Evolutionary conservation across 129 eudicot species (phyloP), one percentile per base, ranked within the genome.

Genomic region (Escallonia rubra): DNA sequence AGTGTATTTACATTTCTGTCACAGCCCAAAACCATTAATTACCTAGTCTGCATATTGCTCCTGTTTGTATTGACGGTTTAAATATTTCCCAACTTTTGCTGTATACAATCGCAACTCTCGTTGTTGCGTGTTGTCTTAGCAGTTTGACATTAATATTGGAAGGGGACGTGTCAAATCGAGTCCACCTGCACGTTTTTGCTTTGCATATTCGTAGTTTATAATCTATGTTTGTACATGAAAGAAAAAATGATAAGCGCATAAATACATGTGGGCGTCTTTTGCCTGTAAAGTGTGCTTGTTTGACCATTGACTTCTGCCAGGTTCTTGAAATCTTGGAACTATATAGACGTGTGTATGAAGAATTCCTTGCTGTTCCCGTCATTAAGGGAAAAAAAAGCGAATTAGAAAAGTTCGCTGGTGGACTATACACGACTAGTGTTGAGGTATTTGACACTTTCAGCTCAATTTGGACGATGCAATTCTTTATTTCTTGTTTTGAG

Each of bases 331-430:
- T 87, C 58, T 75, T 91, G 81, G 97, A 87, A 74, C 77, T 87
- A 50, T 91, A 91, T 76, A 83, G 96, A 50, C 86, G 89, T 6
- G 70, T 91, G 53, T 91, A 91, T 72, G 97, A 91, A 81, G 96
- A 91, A 57, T 87, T 78, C 72, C 63, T 91, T 80, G 96, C 96
- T 49, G 87, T 91, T 65, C 97, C 96, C 39, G 94, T 91, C 43
- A 82, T 85, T 45, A 91, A 91, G 79, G 96, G 96, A 55, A 87
- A 83, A 76, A 91, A 91, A 61, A 91, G 97, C 65, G 97, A 91
- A 75, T 69, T 80, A 58, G 97, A 91, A 79, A 91, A 91, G 79
- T 88, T 91, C 78, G 97, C 96, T 71, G 96, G 97, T 67, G 96
- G 97, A 48, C 91, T 85, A 56, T 91, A 91, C 65, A 85, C 96